These are phyloP conservation scores for Hypocreales sp. DNA, from an alignment of 2,329 filamentous ascomycete species.

Conservation along the genomic window DNA sequence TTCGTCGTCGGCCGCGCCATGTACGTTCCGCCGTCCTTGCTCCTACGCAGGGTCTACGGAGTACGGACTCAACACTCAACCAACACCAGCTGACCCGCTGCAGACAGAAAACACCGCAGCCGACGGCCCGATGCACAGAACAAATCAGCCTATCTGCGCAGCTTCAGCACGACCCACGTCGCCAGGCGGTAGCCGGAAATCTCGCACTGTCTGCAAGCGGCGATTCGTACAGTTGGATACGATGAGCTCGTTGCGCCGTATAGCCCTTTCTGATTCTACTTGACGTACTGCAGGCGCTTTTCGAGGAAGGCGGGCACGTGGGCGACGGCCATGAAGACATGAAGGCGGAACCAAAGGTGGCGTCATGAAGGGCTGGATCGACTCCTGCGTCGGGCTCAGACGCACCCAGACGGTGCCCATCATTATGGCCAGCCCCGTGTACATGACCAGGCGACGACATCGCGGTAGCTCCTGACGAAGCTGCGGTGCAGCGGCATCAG, in stretches of 20 bases:
- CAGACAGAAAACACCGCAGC: no score
- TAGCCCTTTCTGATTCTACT: conserved; percentile 69
- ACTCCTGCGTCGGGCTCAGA: conserved; percentile 48
- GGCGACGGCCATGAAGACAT: conserved; percentile 75
- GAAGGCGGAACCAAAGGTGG: conserved; percentile 61
- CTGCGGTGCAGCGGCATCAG: conserved; percentile 58
- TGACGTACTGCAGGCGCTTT: conserved; percentile 29
- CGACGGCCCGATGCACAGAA: no score
- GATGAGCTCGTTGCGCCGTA: conserved; percentile 61
- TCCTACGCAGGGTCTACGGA: no score
- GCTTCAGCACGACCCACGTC: conserved; percentile 44
- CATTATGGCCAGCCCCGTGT: conserved; percentile 59
- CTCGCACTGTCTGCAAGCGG: conserved; percentile 19
- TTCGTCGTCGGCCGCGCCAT: no score
- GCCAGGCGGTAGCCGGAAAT: conserved; percentile 41
- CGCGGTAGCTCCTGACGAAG: conserved; percentile 72
- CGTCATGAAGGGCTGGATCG: conserved; percentile 69
- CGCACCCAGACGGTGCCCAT: conserved; percentile 83
- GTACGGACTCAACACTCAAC: no score
- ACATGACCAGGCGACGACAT: conserved; percentile 73
- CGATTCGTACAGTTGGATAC: conserved; percentile 62
- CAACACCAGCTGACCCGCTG: no score
- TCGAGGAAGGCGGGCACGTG: conserved; percentile 78
- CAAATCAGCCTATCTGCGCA: no score
- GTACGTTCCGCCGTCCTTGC: no score